These are phyloP conservation scores for Rickenella mellea DNA, from an alignment of 768 basidiomycete species.

Conservation along the genomic window DNA sequence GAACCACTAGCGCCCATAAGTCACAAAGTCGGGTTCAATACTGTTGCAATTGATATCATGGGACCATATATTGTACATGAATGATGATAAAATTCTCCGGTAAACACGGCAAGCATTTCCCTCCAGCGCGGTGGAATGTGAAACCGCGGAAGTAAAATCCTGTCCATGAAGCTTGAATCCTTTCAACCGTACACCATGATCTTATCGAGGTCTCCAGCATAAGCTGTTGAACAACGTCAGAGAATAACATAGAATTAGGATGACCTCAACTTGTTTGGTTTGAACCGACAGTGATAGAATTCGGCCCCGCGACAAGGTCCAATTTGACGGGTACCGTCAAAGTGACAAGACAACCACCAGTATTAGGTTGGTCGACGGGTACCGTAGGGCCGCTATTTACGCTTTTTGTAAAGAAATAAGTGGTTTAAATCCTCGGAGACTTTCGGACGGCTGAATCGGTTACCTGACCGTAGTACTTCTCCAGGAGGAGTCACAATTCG, in stretches of 20 bases:
- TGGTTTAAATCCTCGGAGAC: not conserved
- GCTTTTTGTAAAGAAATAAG: conserved; percentile 17
- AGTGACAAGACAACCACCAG: conserved; percentile 42
- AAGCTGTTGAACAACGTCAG: conserved; percentile 24
- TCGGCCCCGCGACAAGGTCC: conserved; percentile 37
- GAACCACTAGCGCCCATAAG: too few species aligned
- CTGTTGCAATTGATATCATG: too few species aligned
- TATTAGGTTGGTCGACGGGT: conserved; percentile 48
- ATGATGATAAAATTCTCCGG: too few species aligned
- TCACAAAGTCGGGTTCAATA: too few species aligned
- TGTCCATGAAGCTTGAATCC: too few species aligned
- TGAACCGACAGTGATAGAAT: conserved; percentile 39
- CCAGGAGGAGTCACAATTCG: conserved; percentile 52
- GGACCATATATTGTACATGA: too few species aligned
- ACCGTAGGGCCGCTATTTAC: conserved; percentile 48
- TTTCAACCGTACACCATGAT: conserved; percentile 56
- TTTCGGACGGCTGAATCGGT: not conserved
- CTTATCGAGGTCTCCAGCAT: conserved; percentile 51
- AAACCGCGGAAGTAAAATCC: too few species aligned
- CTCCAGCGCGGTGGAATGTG: too few species aligned
- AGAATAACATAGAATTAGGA: not conserved
- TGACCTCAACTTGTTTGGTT: conserved; percentile 41
- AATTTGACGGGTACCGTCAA: conserved; percentile 49
- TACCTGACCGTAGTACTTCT: conserved; percentile 52
- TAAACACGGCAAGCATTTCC: too few species aligned